Evolutionary conservation across 2,329 filamentous ascomycete genomes (phyloP), one percentile per base, ranked within the genome.

Genomic region (Dothistroma septosporum): DNA sequence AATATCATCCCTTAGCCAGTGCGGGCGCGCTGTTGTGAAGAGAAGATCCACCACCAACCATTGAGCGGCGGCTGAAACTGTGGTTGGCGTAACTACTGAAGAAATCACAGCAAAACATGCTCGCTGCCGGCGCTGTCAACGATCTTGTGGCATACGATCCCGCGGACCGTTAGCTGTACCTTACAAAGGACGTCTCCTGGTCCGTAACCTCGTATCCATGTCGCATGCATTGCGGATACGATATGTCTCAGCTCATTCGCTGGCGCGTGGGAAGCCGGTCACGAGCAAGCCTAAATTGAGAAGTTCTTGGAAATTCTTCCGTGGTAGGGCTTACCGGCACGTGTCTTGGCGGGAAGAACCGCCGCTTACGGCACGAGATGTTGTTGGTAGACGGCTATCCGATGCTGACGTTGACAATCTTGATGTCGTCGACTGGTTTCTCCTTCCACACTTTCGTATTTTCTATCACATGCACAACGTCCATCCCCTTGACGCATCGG

Each of bases 401-500:
- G 48, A 72, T 60, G 57, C 63, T 71, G 68, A 99, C 96, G 73
- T 90, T 97, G 60, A 99, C 85, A 68, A 99, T 96, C 78, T 96
- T 97, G 71, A 99, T 92, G 74, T 99, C 94, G 71, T 96, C 92
- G 75, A 96, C 90, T 0, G 94, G 94, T 79, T 93, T 96, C 78
- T 99, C 95, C 80, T 88, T 88, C 75, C 89, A 87, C 4, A 92
- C 92, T 73, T 89, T 89, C 16, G 85, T 83, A 74, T 95, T 96
- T 78, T 99, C 94, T 73, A 99, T 99, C 79, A 88, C 91, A 75
- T 97, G 92, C 62, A 99, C 87, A 21, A 99, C 91, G 75, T 99
- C 94, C 73, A 97, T 79, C 0, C 94, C 94, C 73, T 92, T 89
- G 41, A 93, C 88, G 0, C 91, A 92, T 46, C 94, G 83, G 0